A percentile compares a stretch with the other conserved stretches of the same genome.
phyloP scores from a whole-genome alignment of 2,329 filamentous ascomycete species.

The Talaromyces piceae region DNA sequence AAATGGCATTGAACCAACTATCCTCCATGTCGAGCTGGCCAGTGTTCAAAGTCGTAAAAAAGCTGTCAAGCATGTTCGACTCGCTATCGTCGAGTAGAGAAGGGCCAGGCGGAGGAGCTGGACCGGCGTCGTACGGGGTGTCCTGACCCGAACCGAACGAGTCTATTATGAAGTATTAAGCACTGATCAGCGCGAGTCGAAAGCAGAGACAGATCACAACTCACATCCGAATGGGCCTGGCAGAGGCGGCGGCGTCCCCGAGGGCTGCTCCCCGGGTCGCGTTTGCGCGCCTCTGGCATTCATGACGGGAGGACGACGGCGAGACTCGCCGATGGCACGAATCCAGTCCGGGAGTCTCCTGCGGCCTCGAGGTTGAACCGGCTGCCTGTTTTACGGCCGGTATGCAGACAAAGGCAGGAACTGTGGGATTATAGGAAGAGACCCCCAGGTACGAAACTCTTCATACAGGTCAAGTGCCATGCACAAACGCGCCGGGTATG shows the following conservation, averaged over 20 bases:
- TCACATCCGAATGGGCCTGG: constrained; percentile 61
- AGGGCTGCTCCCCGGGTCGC: constrained; percentile 31
- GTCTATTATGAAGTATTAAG: constrained; percentile 17
- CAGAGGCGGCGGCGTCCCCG: constrained; percentile 44
- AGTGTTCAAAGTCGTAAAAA: constrained; percentile 36
- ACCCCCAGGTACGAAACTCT: constrained; percentile 1
- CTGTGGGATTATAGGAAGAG: not conserved
- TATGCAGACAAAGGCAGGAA: constrained; percentile 2
- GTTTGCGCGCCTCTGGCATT: constrained; percentile 25
- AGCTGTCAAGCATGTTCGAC: constrained; percentile 48
- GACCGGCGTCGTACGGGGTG: constrained; percentile 42
- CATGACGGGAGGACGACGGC: constrained; percentile 19
- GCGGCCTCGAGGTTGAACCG: not conserved
- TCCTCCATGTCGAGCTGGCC: constrained; percentile 31
- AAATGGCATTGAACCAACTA: constrained; percentile 26
- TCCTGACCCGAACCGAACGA: constrained; percentile 28
- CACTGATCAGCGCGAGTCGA: constrained; percentile 5
- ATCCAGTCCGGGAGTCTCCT: not conserved
- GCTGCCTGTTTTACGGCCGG: not conserved
- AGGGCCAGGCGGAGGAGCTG: constrained; percentile 57
- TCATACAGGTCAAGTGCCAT: not conserved
- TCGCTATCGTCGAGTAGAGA: constrained; percentile 56
- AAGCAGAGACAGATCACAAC: constrained; percentile 25
- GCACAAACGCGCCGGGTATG: not conserved
- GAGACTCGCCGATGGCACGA: not conserved